These are phyloP conservation scores for Chaetomidium leptoderma DNA, from an alignment of 495 filamentous ascomycete species.

Conservation along the genomic window DNA sequence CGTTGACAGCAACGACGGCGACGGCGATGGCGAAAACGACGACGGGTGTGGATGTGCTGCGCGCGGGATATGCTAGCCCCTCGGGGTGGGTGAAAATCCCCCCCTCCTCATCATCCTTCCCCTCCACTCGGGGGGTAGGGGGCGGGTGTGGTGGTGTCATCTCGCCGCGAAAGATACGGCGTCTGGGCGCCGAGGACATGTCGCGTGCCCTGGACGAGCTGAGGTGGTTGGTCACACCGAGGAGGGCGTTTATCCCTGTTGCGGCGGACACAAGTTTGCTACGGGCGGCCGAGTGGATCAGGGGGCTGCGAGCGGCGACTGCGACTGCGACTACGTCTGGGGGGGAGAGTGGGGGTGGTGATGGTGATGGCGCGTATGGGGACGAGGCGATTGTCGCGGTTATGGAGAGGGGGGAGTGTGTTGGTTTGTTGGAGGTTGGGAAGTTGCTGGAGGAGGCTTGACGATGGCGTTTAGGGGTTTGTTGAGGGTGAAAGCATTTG, in stretches of 20 bases:
- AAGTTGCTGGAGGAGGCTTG: constrained; percentile 26
- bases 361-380: constrained; percentile 19
- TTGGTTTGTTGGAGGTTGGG: constrained; percentile 45
- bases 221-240: constrained; percentile 36
- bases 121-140: constrained; percentile 20
- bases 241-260: constrained; percentile 44
- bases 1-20: neutral
- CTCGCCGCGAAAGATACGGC: constrained; percentile 39
- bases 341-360: neutral
- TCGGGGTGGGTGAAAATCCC: constrained; percentile 54
- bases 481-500: neutral
- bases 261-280: constrained; percentile 38
- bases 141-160: constrained; percentile 37
- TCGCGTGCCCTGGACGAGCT: constrained; percentile 20
- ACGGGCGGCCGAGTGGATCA: constrained; percentile 41
- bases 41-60: constrained; percentile 44
- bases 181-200: constrained; percentile 36
- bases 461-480: neutral
- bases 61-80: constrained; percentile 42
- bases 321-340: neutral
- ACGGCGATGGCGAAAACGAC: neutral
- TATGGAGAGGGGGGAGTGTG: constrained; percentile 38
- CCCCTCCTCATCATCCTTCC: too few relatives aligned
- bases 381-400: constrained; percentile 45
- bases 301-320: constrained; percentile 23